Evolutionary conservation across 768 basidiomycete genomes (phyloP), one percentile per base, ranked within the genome.

Genomic region (Trametes maxima): DNA sequence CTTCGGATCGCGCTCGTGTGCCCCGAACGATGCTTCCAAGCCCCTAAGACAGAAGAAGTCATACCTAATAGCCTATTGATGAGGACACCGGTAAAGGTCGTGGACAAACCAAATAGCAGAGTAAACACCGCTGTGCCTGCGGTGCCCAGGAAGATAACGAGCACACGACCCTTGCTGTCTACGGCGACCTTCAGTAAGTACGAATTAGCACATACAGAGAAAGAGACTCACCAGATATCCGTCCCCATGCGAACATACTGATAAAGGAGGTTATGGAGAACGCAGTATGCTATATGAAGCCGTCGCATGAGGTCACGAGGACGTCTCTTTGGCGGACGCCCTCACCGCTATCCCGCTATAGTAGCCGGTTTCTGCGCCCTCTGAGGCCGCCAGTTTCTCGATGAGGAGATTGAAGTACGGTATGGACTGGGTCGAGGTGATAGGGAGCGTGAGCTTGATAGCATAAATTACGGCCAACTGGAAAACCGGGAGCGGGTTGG

Each of bases 341-440:
- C 84, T 48, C 65, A 86, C 85, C 53, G 86, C 82, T 28, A 89
- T 71, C 1, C 87, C 88, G 63, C 86, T 87, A 70, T 88, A 89
- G 64, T 87, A 86, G 1, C 87, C 88, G 1, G 88, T 80, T 63
- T 79, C 77, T 7, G 82, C 82, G 59, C 84, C 80, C 46, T 82
- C 73, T 1, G 85, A 82, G 37, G 86, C 72, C 56, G 80, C 75
- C 5, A 89, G 75, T 33, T 78, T 76, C 22, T 73, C 75, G 54
- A 90, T 79, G 71, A 87, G 84, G 65, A 86, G 78, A 57, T 89
- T 89, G 64, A 89, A 79, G 63, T 87, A 90, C 8, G 88, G 88
- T 58, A 84, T 79, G 17, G 86, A 75, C 67, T 87, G 84, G 0
- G 84, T 82, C 67, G 79, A 79, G 5, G 80, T 77, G 52, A 89